phyloP scores from a whole-genome alignment of 805 yeast genomes.

The Lipomyces japonicus region DNA sequence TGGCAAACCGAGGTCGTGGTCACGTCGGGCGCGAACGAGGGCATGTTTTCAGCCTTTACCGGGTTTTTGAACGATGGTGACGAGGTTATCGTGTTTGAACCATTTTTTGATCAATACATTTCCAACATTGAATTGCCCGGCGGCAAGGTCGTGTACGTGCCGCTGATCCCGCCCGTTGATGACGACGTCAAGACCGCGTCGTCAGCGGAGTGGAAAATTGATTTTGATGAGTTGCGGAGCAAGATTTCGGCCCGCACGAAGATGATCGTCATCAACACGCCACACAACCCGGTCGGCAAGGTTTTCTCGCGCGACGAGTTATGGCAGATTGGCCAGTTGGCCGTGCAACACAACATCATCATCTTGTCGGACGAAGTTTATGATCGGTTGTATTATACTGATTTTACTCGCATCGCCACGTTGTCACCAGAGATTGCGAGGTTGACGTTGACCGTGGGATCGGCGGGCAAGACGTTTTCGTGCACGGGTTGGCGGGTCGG shows the following conservation, averaged over 20 bases:
- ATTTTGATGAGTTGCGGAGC: slow-evolving; percentile 69
- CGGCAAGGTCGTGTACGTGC: slow-evolving; percentile 83
- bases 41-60: slow-evolving; percentile 77
- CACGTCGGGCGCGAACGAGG: slow-evolving; percentile 95
- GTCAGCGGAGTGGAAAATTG: slow-evolving; percentile 84
- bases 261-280: slow-evolving; percentile 83
- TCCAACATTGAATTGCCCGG: slow-evolving; percentile 92
- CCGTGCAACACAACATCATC: slow-evolving; percentile 77
- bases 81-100: slow-evolving; percentile 94
- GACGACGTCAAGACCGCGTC: slow-evolving; percentile 58
- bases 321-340: slow-evolving; percentile 68
- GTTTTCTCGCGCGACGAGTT: slow-evolving; percentile 74
- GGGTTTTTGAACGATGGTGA: slow-evolving; percentile 85
- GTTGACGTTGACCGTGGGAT: slow-evolving; percentile 85
- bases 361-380: slow-evolving; percentile 93
- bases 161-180: slow-evolving; percentile 76
- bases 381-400: slow-evolving; percentile 75
- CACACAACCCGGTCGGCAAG: slow-evolving; percentile 96
- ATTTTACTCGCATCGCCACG: slow-evolving; percentile 81
- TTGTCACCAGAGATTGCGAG: slow-evolving; percentile 72
- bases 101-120: slow-evolving; percentile 95
- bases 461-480: slow-evolving; percentile 98
- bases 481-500: slow-evolving; percentile 99
- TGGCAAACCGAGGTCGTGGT: slow-evolving; percentile 63
- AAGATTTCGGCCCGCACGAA: slow-evolving; percentile 75